phyloP scores from a whole-genome alignment of 1,284 basidiomycete species.

The Cutaneotrichosporon dermatis region DNA sequence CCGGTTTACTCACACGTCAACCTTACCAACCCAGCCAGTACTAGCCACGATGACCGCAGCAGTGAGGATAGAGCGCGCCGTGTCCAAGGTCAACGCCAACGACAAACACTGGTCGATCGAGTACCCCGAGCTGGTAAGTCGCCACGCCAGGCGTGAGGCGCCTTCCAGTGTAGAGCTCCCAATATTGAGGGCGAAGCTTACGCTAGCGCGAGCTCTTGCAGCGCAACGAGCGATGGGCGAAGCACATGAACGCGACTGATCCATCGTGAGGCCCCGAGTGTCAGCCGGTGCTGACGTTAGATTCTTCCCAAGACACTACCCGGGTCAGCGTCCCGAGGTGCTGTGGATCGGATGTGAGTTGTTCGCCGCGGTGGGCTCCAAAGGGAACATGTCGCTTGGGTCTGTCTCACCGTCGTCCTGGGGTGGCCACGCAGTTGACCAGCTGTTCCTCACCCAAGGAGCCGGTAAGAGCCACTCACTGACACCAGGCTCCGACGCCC shows the following conservation, averaged over 20 bases:
- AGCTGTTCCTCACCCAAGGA: too few relatives aligned
- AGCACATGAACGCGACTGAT: conserved; percentile 10
- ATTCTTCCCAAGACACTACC: conserved; percentile 43
- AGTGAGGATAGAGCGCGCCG: neutral
- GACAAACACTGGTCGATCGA: neutral
- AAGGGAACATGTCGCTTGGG: too few relatives aligned
- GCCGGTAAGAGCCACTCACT: neutral
- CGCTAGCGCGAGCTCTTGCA: conserved; percentile 19
- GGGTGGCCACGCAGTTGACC: too few relatives aligned
- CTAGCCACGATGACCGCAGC: neutral
- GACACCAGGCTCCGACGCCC: conserved; percentile 41
- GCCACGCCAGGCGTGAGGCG: too few relatives aligned
- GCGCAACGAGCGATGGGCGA: conserved; percentile 19
- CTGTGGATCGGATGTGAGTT: conserved; percentile 47
- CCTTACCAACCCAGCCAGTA: neutral
- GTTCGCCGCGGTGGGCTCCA: too few relatives aligned
- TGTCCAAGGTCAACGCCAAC: neutral
- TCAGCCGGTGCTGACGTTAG: too few relatives aligned
- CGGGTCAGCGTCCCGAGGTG: conserved; percentile 46
- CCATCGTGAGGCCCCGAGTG: conserved; percentile 11
- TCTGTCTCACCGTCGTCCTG: too few relatives aligned
- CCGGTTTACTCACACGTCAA: neutral
- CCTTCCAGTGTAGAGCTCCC: too few relatives aligned
- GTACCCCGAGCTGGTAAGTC: neutral
- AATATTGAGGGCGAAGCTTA: neutral